Evolutionary conservation across 352 stramenopile genomes (phyloP).

Genomic region (Salisapilia sapeloensis): DNA sequence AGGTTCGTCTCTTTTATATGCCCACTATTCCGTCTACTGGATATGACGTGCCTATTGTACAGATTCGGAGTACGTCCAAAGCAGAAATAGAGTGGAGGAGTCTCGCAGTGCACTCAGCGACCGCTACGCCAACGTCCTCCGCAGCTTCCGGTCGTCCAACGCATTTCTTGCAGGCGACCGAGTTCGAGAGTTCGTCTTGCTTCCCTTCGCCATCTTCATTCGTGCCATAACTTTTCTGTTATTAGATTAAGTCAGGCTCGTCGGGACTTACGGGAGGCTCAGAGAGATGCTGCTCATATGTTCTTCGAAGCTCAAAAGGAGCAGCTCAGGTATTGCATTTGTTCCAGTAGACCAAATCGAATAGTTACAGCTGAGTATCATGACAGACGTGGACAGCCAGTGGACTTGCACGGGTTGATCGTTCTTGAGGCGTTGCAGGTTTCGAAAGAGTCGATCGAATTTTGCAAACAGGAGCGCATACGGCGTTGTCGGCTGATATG

Average conservation of each 20-base stretch:
- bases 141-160: conserved; percentile 37
- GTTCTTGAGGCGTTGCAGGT: conserved; percentile 50
- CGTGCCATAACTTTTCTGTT: conserved; percentile 1
- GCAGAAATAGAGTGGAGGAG: conserved; percentile 30
- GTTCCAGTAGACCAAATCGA: not conserved
- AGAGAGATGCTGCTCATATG: conserved; percentile 39
- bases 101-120: conserved; percentile 31
- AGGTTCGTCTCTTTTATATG: too few species aligned
- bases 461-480: conserved; percentile 37
- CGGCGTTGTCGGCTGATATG: conserved; percentile 42
- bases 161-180: conserved; percentile 30
- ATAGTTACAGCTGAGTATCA: too few species aligned
- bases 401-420: conserved; percentile 51
- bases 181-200: conserved; percentile 27
- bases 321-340: conserved; percentile 29
- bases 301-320: conserved; percentile 32
- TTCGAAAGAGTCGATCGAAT: conserved; percentile 30
- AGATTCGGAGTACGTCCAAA: conserved; percentile 29
- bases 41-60: too few species aligned
- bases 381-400: conserved; percentile 17
- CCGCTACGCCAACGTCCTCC: conserved; percentile 32
- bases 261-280: conserved; percentile 28
- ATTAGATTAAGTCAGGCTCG: conserved; percentile 27
- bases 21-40: too few species aligned
- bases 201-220: not conserved